Percentiles rank a stretch among this genome's conserved stretches.
phyloP scores from a whole-genome alignment of 371 early-diverging fungal species.

The Mucor irregularis region DNA sequence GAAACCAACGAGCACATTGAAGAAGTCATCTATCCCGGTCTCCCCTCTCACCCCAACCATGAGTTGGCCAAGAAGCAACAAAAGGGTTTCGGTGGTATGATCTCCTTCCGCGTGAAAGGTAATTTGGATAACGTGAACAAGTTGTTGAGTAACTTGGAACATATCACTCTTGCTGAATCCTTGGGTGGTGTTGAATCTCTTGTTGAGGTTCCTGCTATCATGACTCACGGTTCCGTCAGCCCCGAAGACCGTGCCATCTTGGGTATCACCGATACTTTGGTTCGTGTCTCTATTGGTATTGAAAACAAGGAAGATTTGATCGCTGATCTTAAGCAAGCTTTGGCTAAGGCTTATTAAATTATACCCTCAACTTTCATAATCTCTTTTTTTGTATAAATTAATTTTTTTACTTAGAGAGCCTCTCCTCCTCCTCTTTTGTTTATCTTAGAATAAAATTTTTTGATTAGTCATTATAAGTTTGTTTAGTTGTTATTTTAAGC shows the following conservation, averaged over 20 bases:
- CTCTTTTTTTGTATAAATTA: not conserved
- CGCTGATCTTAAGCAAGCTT: conserved; percentile 61
- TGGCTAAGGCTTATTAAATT: conserved; percentile 47
- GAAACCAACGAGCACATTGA: conserved; percentile 64
- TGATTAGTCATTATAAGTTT: no score
- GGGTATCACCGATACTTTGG: conserved; percentile 82
- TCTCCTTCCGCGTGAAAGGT: conserved; percentile 82
- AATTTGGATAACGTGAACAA: conserved; percentile 66
- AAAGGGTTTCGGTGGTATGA: conserved; percentile 86
- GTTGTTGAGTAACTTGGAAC: conserved; percentile 65
- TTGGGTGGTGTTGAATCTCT: conserved; percentile 88
- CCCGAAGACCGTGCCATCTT: conserved; percentile 74
- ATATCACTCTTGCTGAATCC: conserved; percentile 84
- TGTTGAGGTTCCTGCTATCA: conserved; percentile 81
- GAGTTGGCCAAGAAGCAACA: conserved; percentile 78
- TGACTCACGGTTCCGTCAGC: conserved; percentile 86
- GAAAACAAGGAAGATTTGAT: conserved; percentile 84
- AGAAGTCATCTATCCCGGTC: conserved; percentile 86
- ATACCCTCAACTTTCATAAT: not conserved
- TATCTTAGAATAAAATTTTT: no score
- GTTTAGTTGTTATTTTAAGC: no score
- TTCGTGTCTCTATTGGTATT: conserved; percentile 82
- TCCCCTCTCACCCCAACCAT: conserved; percentile 81
- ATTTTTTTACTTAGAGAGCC: not conserved
- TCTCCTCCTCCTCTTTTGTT: not conserved